phyloP scores from a whole-genome alignment of 176 grass and related monocot species.

The Lolium multiflorum region DNA sequence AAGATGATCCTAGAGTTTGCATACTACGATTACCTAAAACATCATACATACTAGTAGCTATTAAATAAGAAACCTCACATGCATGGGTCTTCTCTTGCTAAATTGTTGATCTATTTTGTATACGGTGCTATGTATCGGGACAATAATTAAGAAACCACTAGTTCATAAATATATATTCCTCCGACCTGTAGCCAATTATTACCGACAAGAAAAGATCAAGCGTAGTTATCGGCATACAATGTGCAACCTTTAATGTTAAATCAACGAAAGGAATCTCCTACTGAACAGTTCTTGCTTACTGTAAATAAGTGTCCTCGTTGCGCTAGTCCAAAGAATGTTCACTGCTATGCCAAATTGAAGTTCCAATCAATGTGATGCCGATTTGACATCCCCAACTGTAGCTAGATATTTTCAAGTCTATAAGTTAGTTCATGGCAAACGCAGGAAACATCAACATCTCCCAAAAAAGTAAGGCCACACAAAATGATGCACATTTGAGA shows the following conservation, averaged over 20 bases:
- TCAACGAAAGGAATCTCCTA: slow-evolving; percentile 20
- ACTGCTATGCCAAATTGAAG: slow-evolving; percentile 24
- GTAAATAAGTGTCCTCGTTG: background rate
- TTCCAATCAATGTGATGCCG: slow-evolving; percentile 31
- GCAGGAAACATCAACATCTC: slow-evolving; percentile 39
- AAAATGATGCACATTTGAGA: slow-evolving; percentile 41
- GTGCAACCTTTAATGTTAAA: slow-evolving; percentile 3
- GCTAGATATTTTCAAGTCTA: slow-evolving; percentile 27
- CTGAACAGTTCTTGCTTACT: slow-evolving; percentile 22
- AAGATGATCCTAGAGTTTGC: slow-evolving; percentile 22
- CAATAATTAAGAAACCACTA: slow-evolving; percentile 8
- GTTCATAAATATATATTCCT: slow-evolving; percentile 33
- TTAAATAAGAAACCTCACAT: slow-evolving; percentile 50
- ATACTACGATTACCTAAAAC: slow-evolving; percentile 39
- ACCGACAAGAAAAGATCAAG: slow-evolving; percentile 33
- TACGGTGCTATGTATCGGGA: slow-evolving; percentile 21
- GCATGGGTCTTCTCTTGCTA: slow-evolving; percentile 44
- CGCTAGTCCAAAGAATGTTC: background rate
- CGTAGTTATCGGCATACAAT: slow-evolving; percentile 38
- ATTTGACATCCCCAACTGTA: slow-evolving; percentile 15
- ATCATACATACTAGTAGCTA: slow-evolving; percentile 19
- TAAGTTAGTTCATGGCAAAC: slow-evolving; percentile 31
- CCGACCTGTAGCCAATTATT: slow-evolving; percentile 16
- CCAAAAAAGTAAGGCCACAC: slow-evolving; percentile 30
- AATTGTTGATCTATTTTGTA: slow-evolving; percentile 35